Evolutionary conservation across 2,329 filamentous ascomycete genomes (phyloP).

Genomic region (Penicillium vulpinum): DNA sequence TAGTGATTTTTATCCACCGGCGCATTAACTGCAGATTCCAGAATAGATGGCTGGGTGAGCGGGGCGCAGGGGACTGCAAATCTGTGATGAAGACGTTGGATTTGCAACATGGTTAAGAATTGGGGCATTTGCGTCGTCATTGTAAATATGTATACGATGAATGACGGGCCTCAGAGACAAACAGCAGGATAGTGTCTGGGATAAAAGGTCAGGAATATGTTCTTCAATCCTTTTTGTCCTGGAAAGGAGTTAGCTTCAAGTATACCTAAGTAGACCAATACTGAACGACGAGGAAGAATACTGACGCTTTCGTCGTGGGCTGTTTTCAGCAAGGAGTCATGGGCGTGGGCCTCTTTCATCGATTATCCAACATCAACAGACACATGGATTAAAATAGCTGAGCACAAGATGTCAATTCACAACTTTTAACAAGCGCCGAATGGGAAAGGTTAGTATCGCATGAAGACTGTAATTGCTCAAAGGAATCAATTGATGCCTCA

Average conservation of each 20-base stretch:
- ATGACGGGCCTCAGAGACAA: too few relatives aligned
- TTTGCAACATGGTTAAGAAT: slow-evolving; percentile 16
- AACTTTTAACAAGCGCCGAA: background rate
- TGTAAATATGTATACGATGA: background rate
- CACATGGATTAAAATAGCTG: background rate
- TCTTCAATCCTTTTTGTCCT: background rate
- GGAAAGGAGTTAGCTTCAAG: background rate
- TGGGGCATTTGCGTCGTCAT: slow-evolving; percentile 8
- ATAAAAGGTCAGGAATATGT: too few relatives aligned
- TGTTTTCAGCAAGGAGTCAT: background rate
- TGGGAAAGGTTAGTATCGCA: background rate
- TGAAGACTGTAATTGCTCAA: background rate
- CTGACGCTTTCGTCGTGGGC: background rate
- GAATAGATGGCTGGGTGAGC: background rate
- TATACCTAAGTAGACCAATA: background rate
- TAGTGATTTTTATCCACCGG: background rate
- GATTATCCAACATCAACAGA: background rate
- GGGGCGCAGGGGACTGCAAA: background rate
- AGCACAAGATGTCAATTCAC: background rate
- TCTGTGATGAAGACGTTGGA: slow-evolving; percentile 2
- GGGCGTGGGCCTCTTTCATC: background rate
- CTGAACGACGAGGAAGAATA: background rate
- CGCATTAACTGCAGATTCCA: background rate
- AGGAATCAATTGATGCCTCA: slow-evolving; percentile 21
- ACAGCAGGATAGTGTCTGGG: too few relatives aligned